These are phyloP conservation scores for Phytopythium kandeliae DNA, from an alignment of 352 stramenopile genomes.

Conservation along the genomic window DNA sequence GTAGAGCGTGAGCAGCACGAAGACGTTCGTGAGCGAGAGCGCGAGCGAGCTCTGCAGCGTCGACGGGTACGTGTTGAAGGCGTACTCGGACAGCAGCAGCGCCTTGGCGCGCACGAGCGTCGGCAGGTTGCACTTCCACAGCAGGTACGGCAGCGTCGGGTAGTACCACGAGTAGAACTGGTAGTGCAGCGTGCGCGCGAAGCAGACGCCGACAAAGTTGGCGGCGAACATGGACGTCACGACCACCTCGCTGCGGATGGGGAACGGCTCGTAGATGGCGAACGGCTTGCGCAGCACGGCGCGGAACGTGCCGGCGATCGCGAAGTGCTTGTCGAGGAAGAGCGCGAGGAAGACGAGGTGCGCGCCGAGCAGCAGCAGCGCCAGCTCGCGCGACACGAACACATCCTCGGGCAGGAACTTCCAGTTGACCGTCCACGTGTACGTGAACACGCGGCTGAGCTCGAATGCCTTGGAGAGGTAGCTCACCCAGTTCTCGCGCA, in stretches of 20 bases:
- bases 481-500: slow-evolving; percentile 90
- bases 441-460: slow-evolving; percentile 96
- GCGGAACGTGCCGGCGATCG: slow-evolving; percentile 68
- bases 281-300: slow-evolving; percentile 69
- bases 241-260: slow-evolving; percentile 79
- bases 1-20: slow-evolving; percentile 77
- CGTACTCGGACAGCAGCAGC: slow-evolving; percentile 78
- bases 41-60: slow-evolving; percentile 88
- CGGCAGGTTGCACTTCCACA: slow-evolving; percentile 88
- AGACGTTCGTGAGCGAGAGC: slow-evolving; percentile 90
- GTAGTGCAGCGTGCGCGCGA: slow-evolving; percentile 97
- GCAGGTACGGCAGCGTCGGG: slow-evolving; percentile 91
- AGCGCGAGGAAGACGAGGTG: slow-evolving; percentile 73
- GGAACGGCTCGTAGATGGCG: slow-evolving; percentile 67
- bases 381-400: slow-evolving; percentile 68
- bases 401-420: slow-evolving; percentile 84
- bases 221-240: slow-evolving; percentile 84
- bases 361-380: slow-evolving; percentile 41
- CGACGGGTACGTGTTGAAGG: slow-evolving; percentile 96
- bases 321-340: slow-evolving; percentile 81
- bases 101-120: slow-evolving; percentile 81
- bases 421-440: slow-evolving; percentile 99
- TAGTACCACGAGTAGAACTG: slow-evolving; percentile 98
- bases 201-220: slow-evolving; percentile 97
- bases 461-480: slow-evolving; percentile 98